These are phyloP conservation scores for Aristolochia fimbriata DNA, from an alignment of 164 flowering plant species.

Conservation along the genomic window DNA sequence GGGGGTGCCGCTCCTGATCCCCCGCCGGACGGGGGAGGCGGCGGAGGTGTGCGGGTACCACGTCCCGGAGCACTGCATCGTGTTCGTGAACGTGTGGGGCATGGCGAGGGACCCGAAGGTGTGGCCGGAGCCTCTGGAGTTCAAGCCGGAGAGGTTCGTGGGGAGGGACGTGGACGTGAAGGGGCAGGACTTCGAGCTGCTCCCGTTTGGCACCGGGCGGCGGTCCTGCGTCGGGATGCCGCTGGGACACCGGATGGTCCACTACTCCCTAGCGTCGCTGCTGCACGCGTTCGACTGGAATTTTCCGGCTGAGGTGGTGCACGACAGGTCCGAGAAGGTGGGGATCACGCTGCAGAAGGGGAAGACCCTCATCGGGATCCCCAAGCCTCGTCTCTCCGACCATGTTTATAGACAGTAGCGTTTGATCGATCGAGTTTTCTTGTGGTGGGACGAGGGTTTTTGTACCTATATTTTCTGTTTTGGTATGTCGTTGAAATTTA, in stretches of 20 bases:
- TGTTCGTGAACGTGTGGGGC: conserved; percentile 26
- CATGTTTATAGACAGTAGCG: neutral
- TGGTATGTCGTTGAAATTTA: too few relatives aligned
- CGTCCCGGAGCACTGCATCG: conserved; percentile 22
- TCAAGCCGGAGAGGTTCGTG: conserved; percentile 26
- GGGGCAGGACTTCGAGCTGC: conserved; percentile 27
- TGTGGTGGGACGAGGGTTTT: too few relatives aligned
- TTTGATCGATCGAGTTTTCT: too few relatives aligned
- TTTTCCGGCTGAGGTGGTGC: conserved; percentile 8
- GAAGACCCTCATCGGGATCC: conserved; percentile 17
- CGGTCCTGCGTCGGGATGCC: conserved; percentile 29
- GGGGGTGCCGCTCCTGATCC: conserved; percentile 22
- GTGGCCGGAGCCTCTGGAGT: conserved; percentile 23
- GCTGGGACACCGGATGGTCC: conserved; percentile 26
- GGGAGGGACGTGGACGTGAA: conserved; percentile 20
- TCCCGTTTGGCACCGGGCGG: conserved; percentile 34
- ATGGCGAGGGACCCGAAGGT: conserved; percentile 23
- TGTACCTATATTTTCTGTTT: too few relatives aligned
- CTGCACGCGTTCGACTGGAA: conserved; percentile 31
- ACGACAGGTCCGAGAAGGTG: conserved; percentile 23
- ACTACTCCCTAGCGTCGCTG: conserved; percentile 19
- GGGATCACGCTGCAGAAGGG: conserved; percentile 23
- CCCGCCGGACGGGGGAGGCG: conserved; percentile 21
- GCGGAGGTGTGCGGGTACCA: conserved; percentile 18
- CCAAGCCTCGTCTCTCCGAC: conserved; percentile 17